Conservation (phyloP, 2,329 filamentous ascomycete genomes). For the Dryadomyces quercus-mongolicae region DNA sequence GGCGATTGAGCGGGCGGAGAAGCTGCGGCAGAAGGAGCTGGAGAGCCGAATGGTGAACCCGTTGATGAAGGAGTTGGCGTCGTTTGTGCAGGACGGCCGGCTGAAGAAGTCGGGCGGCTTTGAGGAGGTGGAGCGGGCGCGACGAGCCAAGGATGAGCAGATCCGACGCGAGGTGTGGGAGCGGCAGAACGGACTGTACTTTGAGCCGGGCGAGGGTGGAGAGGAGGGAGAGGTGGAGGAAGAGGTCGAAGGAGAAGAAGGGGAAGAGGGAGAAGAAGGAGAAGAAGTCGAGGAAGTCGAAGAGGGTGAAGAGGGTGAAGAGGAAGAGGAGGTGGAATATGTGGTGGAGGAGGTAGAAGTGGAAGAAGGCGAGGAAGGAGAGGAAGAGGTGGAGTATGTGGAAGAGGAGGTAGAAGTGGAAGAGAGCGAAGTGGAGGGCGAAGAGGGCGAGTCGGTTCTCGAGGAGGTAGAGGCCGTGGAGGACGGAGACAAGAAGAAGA, state of each 20-base stretch:
- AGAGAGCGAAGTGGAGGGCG: background rate
- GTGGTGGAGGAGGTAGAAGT: background rate
- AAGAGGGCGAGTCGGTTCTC: background rate
- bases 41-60: slow-evolving; percentile 61
- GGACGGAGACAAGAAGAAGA: background rate
- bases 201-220: slow-evolving; percentile 15
- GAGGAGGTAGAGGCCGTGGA: background rate
- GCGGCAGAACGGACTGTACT: slow-evolving; percentile 45
- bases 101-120: slow-evolving; percentile 93
- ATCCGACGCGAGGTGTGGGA: slow-evolving; percentile 72
- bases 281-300: slow-evolving; percentile 4
- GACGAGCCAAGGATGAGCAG: slow-evolving; percentile 75
- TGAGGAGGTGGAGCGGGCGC: slow-evolving; percentile 79
- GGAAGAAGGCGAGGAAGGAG: background rate
- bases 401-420: background rate
- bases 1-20: slow-evolving; percentile 94
- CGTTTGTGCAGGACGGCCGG: slow-evolving; percentile 80
- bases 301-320: background rate
- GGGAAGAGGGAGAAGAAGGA: slow-evolving; percentile 6
- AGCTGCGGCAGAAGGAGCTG: slow-evolving; percentile 78
- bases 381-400: background rate
- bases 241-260: background rate
- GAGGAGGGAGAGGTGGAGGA: background rate
- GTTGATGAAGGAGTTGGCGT: slow-evolving; percentile 73
- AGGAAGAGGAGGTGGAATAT: background rate